phyloP scores from a whole-genome alignment of 73 alveolate genomes.

The Paramecium pentaurelia region DNA sequence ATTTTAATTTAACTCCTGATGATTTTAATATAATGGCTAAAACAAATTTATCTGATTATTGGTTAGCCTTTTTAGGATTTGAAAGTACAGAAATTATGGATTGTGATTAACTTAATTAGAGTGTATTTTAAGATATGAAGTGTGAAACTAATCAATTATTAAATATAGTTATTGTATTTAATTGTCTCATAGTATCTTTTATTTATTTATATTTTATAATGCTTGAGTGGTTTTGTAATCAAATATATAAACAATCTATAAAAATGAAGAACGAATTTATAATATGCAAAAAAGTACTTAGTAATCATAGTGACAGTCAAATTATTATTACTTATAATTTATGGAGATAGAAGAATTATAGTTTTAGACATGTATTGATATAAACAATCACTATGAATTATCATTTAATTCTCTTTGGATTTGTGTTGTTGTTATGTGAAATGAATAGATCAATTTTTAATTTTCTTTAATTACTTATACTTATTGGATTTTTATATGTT shows the following conservation, averaged over 20 bases:
- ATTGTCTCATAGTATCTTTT: not conserved
- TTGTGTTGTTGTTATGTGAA: not conserved
- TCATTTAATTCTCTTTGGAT: not conserved
- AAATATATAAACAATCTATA: not conserved
- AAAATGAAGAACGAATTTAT: constrained; percentile 1
- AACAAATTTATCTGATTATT: not conserved
- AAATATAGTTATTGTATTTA: not conserved
- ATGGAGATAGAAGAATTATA: constrained; percentile 8
- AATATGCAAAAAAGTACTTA: not conserved
- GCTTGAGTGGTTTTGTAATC: constrained; percentile 4
- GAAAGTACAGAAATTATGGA: not conserved
- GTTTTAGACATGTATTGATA: not conserved
- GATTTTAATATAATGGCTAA: constrained; percentile 15
- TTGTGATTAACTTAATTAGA: not conserved
- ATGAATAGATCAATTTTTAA: constrained; percentile 2
- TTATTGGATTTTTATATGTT: not conserved
- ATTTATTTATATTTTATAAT: not conserved
- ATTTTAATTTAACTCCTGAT: not conserved
- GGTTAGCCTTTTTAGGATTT: constrained; percentile 16
- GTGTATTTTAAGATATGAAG: not conserved
- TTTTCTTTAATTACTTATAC: not conserved
- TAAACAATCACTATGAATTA: not conserved
- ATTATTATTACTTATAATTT: not conserved
- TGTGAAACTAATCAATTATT: constrained; percentile 13
- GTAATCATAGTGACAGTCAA: not conserved